Percentiles rank a stretch among this genome's conserved stretches.
phyloP scores from a whole-genome alignment of 2,329 filamentous ascomycete species.

The Mollisia scopiformis region DNA sequence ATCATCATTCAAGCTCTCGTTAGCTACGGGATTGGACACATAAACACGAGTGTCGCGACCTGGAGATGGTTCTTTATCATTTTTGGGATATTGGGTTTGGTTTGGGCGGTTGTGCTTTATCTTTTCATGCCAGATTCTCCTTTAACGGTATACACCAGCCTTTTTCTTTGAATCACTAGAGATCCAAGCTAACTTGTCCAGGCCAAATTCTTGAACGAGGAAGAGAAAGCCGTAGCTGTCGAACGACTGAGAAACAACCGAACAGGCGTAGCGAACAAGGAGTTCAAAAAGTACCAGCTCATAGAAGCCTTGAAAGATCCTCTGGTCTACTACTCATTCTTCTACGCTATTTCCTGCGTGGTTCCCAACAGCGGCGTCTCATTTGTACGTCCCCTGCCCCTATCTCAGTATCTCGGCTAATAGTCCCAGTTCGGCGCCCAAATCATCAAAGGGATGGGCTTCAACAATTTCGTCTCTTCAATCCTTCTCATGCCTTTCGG shows the following conservation, averaged over 20 bases:
- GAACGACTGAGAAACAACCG: slow-evolving; percentile 1
- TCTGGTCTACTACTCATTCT: neutral
- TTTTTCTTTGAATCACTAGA: neutral
- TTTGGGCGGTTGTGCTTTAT: neutral
- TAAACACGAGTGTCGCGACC: neutral
- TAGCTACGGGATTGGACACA: slow-evolving; percentile 1
- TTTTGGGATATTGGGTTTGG: neutral
- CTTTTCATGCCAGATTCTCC: neutral
- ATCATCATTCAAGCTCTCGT: neutral
- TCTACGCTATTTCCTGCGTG: neutral
- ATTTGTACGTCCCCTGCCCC: neutral
- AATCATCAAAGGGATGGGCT: neutral
- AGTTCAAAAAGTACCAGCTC: slow-evolving; percentile 5
- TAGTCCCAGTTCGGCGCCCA: neutral
- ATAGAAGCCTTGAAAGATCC: slow-evolving; percentile 6
- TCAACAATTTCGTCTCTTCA: neutral
- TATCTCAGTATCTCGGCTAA: neutral
- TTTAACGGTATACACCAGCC: neutral
- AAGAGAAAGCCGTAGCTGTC: neutral
- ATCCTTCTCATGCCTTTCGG: neutral
- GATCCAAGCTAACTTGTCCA: neutral
- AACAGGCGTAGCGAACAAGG: slow-evolving; percentile 1
- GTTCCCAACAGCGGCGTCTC: neutral
- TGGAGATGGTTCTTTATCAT: slow-evolving; percentile 7
- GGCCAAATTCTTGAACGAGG: slow-evolving; percentile 3